Evolutionary conservation across 176 grass and related monocot genomes (phyloP), one percentile per base, ranked within the genome.

Genomic region (Poa pratensis): DNA sequence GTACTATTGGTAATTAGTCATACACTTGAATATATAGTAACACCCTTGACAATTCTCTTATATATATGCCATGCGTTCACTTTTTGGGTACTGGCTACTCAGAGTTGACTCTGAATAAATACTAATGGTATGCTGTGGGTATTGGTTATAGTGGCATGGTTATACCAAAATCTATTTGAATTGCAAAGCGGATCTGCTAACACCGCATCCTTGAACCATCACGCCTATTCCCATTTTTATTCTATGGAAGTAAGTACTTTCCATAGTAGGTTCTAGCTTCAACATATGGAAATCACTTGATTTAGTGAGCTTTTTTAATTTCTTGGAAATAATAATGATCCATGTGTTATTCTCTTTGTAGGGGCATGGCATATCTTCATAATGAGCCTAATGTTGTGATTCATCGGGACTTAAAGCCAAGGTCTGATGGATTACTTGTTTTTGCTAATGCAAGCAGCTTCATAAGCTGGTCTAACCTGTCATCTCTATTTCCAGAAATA

Each of bases 341-440:
- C 6, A 65, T 64, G 24, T 81, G 42, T 15, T 68, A 65, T 84
- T 81, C 3, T 51, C 35, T 85, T 55, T 73, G 71, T 86, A 99
- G 97, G 84, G 97, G 97, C 77, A 99, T 99, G 97, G 94, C 97
- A 32, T 99, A 96, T 91, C 90, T 99, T 79, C 97, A 99, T 86
- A 99, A 94, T 48, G 97, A 99, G 77, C 97, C 97, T 79, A 99
- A 99, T 87, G 97, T 99, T 84, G 86, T 99, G 58, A 96, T 99
- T 77, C 97, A 99, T 32, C 76, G 97, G 81, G 97, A 99, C 79
- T 88, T 99, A 72, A 99, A 99, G 68, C 97, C 97, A 88, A 99
- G 97, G 97, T 94, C 23, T 63, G 18, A 71, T 53, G 19, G 39
- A 11, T 7, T 70, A 30, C 48, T 80, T 82, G 24, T 57, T 81